A percentile compares a stretch with the other conserved stretches of the same genome.
phyloP scores from a whole-genome alignment of 2,329 filamentous ascomycete genomes.

The Alternaria gansuensis region DNA sequence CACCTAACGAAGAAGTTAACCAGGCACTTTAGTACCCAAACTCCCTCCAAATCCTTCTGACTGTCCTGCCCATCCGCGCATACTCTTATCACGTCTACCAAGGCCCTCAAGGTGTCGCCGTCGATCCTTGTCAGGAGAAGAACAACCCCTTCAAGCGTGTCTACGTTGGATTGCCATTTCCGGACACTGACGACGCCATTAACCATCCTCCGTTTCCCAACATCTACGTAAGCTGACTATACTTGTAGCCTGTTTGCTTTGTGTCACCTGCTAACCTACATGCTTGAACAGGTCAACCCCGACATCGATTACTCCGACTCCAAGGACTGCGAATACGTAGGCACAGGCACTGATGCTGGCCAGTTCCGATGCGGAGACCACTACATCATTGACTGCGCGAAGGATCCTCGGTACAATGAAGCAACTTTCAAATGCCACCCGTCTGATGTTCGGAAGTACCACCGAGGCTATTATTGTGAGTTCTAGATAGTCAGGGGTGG shows the following conservation, averaged over 20 bases:
- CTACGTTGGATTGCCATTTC: background rate
- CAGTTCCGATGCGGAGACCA: constrained; percentile 4
- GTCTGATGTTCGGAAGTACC: background rate
- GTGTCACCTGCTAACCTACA: background rate
- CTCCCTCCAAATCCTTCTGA: constrained; percentile 1
- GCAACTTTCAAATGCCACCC: background rate
- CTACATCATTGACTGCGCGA: background rate
- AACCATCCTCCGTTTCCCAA: background rate
- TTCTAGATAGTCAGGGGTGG: background rate
- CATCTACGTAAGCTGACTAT: background rate
- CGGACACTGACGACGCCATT: background rate
- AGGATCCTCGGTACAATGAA: background rate
- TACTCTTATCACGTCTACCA: background rate
- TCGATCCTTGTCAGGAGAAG: background rate
- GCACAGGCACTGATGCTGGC: background rate
- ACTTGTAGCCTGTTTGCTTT: background rate
- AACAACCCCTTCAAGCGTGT: constrained; percentile 4
- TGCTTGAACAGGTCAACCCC: background rate
- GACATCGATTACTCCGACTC: background rate
- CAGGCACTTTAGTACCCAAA: background rate
- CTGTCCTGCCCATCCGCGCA: background rate
- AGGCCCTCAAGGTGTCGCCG: constrained; percentile 1
- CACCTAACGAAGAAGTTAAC: background rate
- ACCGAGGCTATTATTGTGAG: constrained; percentile 2
- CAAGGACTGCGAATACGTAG: constrained; percentile 1